These are phyloP conservation scores for Aschersonia sp. DNA, from an alignment of 2,329 filamentous ascomycete species.

Conservation along the genomic window DNA sequence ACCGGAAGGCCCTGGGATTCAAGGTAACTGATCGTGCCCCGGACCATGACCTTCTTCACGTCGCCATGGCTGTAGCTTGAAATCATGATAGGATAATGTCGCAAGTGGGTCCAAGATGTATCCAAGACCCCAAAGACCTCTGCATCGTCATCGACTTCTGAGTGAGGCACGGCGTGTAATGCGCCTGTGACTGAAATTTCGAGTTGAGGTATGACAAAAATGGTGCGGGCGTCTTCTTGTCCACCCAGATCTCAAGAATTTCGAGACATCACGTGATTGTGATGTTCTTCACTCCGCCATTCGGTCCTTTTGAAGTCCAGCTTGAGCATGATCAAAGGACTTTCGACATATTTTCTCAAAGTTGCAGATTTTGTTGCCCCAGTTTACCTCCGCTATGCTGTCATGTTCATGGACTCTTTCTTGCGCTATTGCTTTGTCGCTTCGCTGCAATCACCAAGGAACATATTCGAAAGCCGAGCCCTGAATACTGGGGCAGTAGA, in stretches of 20 bases:
- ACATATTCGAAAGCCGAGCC: no score
- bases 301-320: no score
- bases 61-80: conserved; percentile 21
- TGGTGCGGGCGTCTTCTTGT: conserved; percentile 19
- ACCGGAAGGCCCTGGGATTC: conserved; percentile 22
- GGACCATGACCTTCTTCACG: conserved; percentile 23
- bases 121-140: background rate
- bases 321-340: no score
- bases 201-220: conserved; percentile 3
- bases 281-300: background rate
- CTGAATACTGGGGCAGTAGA: background rate
- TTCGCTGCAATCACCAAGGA: no score
- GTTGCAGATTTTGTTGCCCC: no score
- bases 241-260: conserved; percentile 4
- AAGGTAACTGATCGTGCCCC: conserved; percentile 23
- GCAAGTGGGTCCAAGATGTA: background rate
- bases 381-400: no score
- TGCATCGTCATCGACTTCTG: no score
- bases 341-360: no score
- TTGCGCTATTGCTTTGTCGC: no score
- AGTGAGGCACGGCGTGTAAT: no score
- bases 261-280: background rate
- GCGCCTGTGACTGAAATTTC: background rate
- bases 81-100: background rate
- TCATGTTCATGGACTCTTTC: no score